Evolutionary conservation across 2,329 filamentous ascomycete species (phyloP).

Genomic region (Claviceps sp.): DNA sequence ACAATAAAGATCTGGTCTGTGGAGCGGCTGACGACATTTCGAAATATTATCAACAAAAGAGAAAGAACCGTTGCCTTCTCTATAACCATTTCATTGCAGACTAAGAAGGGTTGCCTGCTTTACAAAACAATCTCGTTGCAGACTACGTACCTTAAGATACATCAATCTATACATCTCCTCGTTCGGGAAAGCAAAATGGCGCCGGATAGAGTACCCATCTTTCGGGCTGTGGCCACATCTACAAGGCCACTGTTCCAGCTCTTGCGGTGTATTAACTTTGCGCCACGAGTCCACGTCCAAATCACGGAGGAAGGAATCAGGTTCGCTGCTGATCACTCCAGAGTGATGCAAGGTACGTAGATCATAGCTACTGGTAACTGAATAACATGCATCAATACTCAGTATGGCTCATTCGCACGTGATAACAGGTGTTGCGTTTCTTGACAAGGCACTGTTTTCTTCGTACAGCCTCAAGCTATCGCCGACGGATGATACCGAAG

Average conservation of each 20-base stretch:
- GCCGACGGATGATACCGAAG: slow-evolving; percentile 22
- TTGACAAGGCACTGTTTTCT: slow-evolving; percentile 81
- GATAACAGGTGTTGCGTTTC: slow-evolving; percentile 46
- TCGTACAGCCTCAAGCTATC: slow-evolving; percentile 58
- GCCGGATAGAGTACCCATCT: slow-evolving; percentile 36
- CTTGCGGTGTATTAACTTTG: slow-evolving; percentile 44
- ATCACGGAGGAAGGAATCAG: slow-evolving; percentile 76
- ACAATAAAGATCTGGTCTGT: slow-evolving; percentile 13
- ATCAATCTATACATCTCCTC: neutral
- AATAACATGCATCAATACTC: neutral
- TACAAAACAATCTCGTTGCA: neutral
- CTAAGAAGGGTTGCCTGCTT: neutral
- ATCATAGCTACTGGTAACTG: neutral
- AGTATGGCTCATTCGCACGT: neutral
- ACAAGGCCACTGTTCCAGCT: slow-evolving; percentile 60
- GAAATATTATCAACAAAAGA: slow-evolving; percentile 1
- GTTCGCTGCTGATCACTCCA: slow-evolving; percentile 77
- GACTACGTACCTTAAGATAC: neutral
- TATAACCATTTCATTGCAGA: neutral
- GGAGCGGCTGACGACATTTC: slow-evolving; percentile 15
- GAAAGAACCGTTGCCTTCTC: neutral
- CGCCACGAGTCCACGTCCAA: slow-evolving; percentile 48
- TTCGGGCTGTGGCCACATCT: slow-evolving; percentile 65
- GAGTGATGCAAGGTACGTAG: slow-evolving; percentile 71
- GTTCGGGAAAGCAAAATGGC: slow-evolving; percentile 13